These are phyloP conservation scores for Agroathelia rolfsii DNA, from an alignment of 1,284 basidiomycete species.

Conservation along the genomic window DNA sequence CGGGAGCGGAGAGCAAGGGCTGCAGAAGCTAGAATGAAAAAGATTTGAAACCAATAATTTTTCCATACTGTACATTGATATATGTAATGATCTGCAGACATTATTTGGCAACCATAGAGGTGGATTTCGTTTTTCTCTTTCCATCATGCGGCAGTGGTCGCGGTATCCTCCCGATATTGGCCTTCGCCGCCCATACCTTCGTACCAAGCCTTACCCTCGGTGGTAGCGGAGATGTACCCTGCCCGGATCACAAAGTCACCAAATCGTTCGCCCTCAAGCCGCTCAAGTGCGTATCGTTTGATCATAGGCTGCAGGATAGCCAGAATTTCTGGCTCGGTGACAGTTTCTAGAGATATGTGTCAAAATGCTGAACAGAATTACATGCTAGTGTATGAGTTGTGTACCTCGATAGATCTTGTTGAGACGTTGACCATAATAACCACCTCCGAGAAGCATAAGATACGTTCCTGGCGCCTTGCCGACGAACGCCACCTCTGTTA, in stretches of 20 bases:
- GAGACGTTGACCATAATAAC: conserved; percentile 85
- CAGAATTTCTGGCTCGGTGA: conserved; percentile 90
- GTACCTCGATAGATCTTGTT: conserved; percentile 86
- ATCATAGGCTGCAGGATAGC: conserved; percentile 88
- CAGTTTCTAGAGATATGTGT: conserved; percentile 57
- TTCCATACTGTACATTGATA: too few species aligned
- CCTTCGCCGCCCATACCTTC: conserved; percentile 72
- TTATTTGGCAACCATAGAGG: too few species aligned
- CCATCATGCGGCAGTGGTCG: too few species aligned
- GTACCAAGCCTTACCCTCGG: conserved; percentile 75
- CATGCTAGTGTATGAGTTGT: conserved; percentile 11
- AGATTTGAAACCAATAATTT: too few species aligned
- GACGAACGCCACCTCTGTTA: conserved; percentile 89
- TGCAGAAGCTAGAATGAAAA: conserved; percentile 73
- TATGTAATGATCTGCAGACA: too few species aligned
- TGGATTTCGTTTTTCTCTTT: too few species aligned
- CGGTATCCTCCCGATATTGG: conserved; percentile 27
- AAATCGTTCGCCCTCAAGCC: conserved; percentile 85
- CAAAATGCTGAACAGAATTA: background rate
- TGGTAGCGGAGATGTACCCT: conserved; percentile 76
- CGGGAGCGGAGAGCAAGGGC: conserved; percentile 88
- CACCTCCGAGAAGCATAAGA: conserved; percentile 92
- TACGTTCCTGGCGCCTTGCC: conserved; percentile 95
- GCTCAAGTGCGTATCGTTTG: conserved; percentile 84
- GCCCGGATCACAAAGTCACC: conserved; percentile 92